These are phyloP conservation scores for Fennellomyces sp. DNA, from an alignment of 371 early-diverging fungal species.

Conservation along the genomic window DNA sequence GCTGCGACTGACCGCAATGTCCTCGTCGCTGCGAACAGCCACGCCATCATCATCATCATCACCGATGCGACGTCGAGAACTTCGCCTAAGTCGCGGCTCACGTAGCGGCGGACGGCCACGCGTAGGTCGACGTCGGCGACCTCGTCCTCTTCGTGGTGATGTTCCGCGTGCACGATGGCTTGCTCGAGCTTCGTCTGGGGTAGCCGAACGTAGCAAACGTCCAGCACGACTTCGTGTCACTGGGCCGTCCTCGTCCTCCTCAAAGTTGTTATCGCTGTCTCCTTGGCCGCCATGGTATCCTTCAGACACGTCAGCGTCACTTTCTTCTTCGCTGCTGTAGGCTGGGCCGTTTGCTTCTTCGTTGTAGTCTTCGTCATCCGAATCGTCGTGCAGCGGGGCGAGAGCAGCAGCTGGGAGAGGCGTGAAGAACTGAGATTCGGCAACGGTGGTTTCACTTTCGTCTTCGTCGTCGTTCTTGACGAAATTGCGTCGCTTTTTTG, in stretches of 20 bases:
- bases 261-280: constrained; percentile 10
- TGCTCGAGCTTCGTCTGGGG: background rate
- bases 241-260: constrained; percentile 36
- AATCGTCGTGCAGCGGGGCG: constrained; percentile 53
- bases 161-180: constrained; percentile 6
- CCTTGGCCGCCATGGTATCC: constrained; percentile 17
- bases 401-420: constrained; percentile 36
- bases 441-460: constrained; percentile 50
- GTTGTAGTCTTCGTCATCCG: constrained; percentile 63
- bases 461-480: constrained; percentile 54
- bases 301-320: constrained; percentile 35
- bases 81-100: constrained; percentile 27
- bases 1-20: background rate
- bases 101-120: constrained; percentile 6
- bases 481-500: constrained; percentile 43
- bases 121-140: background rate
- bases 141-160: constrained; percentile 13
- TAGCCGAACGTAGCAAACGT: constrained; percentile 12
- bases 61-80: constrained; percentile 12
- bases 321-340: constrained; percentile 14
- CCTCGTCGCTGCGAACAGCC: background rate
- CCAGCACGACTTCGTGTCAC: constrained; percentile 39
- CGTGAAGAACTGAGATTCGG: constrained; percentile 23
- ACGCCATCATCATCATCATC: background rate
- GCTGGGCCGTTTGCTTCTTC: constrained; percentile 7